phyloP scores from a whole-genome alignment of 1,284 basidiomycete genomes.

The Sanghuangporus sanghuang region DNA sequence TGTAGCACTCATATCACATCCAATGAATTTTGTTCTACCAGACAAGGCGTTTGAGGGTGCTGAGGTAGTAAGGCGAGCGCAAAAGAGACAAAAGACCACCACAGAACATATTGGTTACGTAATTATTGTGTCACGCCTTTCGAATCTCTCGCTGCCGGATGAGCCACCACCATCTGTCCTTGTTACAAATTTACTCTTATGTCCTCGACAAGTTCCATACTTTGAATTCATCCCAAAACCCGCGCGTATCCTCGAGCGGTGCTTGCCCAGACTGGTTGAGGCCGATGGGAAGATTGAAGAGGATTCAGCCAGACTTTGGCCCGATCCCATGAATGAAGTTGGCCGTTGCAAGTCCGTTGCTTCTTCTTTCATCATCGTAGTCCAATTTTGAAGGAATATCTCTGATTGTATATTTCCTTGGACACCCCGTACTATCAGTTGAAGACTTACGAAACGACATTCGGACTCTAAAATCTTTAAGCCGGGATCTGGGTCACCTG shows the following conservation, averaged over 20 bases:
- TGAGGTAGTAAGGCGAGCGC: not conserved
- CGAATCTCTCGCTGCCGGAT: not conserved
- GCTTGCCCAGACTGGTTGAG: too few species aligned
- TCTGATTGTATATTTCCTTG: not conserved
- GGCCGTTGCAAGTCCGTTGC: too few species aligned
- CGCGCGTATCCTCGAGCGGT: too few species aligned
- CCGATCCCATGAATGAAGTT: not conserved
- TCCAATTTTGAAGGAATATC: not conserved
- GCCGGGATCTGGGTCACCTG: not conserved
- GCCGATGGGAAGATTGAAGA: too few species aligned
- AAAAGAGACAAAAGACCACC: too few species aligned
- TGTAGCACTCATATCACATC: conserved; percentile 1
- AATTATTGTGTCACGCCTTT: too few species aligned
- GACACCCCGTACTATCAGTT: not conserved
- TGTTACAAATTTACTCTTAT: not conserved
- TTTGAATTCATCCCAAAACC: too few species aligned
- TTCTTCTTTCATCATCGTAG: not conserved
- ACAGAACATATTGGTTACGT: too few species aligned
- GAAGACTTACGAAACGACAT: not conserved
- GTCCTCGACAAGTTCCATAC: not conserved
- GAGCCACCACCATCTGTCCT: not conserved
- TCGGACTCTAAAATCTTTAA: not conserved
- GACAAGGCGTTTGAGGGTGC: not conserved
- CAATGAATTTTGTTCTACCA: too few species aligned
- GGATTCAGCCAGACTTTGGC: too few species aligned